Evolutionary conservation across 805 yeast genomes (phyloP), one percentile per base, ranked within the genome.

Genomic region (Saturnispora galanensis): DNA sequence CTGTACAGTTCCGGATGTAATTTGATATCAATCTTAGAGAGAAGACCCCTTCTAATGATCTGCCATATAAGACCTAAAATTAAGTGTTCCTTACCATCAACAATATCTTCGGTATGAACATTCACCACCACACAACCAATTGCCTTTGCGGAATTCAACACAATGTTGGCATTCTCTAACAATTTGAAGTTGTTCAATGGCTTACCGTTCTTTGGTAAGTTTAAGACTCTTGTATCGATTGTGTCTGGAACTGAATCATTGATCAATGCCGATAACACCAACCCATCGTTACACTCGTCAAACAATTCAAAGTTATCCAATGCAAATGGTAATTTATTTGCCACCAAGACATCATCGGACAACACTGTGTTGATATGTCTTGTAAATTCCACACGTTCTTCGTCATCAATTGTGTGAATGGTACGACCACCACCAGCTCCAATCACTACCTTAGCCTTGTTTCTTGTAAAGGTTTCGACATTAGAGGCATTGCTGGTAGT

Each of bases 161-260:
- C 97, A 53, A 93, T 89, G 67, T 93, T 93, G 44, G 97, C 96
- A 66, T 93, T 93, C 68, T 93, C 98, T 52, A 84, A 77, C 80
- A 94, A 90, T 52, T 89, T 93, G 73, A 93, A 93, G 60, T 87
- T 86, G 71, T 93, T 93, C 62, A 93, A 74, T 13, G 75, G 66
- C 66, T 86, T 89, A 48, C 83, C 84, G 54, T 74, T 74, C 62
- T 82, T 84, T 21, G 97, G 94, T 62, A 81, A 70, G 65, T 93
- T 93, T 60, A 93, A 75, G 13, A 93, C 98, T 73, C 98, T 84
- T 9, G 97, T 89, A 68, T 93, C 98, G 56, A 93, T 93, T 10
- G 98, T 93, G 66, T 93, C 96, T 8, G 97, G 96, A 31, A 93
- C 98, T 30, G 97, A 87, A 66, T 93, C 98, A 63, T 93, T 93